Conservation (phyloP, 306 rosid genomes). For the Nissolia schottii region DNA sequence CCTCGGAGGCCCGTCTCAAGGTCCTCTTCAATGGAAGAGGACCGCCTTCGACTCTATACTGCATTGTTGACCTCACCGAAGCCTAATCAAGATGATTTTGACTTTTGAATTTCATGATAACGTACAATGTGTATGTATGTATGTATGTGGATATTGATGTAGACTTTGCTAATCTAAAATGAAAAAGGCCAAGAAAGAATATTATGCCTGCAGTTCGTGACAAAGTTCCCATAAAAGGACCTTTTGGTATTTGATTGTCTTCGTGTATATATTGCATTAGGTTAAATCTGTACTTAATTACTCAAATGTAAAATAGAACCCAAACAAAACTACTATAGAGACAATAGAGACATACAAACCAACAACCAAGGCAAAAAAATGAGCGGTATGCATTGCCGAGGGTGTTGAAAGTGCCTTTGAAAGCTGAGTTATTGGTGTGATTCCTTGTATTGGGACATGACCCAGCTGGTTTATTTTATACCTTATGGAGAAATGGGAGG, state of each 20-base stretch:
- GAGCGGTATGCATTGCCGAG: background rate
- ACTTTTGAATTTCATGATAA: slow-evolving; percentile 23
- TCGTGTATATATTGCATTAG: no score
- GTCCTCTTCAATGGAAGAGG: slow-evolving; percentile 81
- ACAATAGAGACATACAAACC: no score
- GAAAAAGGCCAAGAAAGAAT: background rate
- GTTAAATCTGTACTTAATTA: no score
- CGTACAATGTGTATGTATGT: background rate
- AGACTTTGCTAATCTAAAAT: background rate
- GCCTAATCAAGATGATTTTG: slow-evolving; percentile 78
- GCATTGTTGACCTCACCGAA: slow-evolving; percentile 88
- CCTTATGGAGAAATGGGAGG: no score
- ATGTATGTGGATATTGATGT: background rate
- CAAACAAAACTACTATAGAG: no score
- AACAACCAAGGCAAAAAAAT: no score
- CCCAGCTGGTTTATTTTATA: no score
- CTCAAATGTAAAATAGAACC: no score
- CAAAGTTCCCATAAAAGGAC: background rate
- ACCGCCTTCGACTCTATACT: slow-evolving; percentile 72
- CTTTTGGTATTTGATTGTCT: no score
- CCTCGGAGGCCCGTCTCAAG: slow-evolving; percentile 78
- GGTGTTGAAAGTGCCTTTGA: no score
- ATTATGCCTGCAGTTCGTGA: background rate
- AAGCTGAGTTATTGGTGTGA: no score
- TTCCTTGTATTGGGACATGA: no score